Base-by-base conservation (phyloP, 2,329 filamentous ascomycete genomes). In the Penicillium sp. region DNA sequence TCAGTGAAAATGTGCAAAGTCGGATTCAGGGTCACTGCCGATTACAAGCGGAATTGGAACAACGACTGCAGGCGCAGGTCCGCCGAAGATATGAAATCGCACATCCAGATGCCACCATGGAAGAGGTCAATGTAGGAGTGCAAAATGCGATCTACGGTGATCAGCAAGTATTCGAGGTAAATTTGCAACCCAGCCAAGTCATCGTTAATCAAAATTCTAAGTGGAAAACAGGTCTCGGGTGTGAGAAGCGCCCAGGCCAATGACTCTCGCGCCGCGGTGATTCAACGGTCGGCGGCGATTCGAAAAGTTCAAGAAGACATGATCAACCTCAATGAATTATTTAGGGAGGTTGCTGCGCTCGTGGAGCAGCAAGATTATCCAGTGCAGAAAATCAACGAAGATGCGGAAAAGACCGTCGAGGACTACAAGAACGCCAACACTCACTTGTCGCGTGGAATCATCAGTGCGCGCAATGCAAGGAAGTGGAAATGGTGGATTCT, bases 401-500 rank as follows among this genome's bases (percentile, higher is more conserved):
- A 35, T 26, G 35, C 29, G 2, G 22, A 23, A 6, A 5, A 15
- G 4, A 29, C 37, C 1, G 16, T 27, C 2, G 20, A 44, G 4
- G 23, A 44, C 25, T 10, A 22, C 9, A 13, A 34, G 6, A 12
- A 37, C 9, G 33, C 33, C 2, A 44, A 40, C 22, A 28, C 28
- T 6, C 31, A 45, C 6, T 16, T 45, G 15, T 17, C 15, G 6
- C 23, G 23, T 9, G 45, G 34, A 1, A 37, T 45, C 9, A 12
- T 11, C 10, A 42, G 42, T 13, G 35, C 36, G 11, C 42, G 39
- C 3, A 45, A 41, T 23, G 45, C 42, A 5, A 42, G 30, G 12
- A 42, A 39, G 20, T 45, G 26, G 4, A 48, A 45, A 29, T 48
- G 45, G 45, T 48, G 33, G 23, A 37, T 39, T 13, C 35, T 48